Base-by-base conservation (phyloP, 2,329 filamentous ascomycete species). In the Lasiodiplodia theobromae region DNA sequence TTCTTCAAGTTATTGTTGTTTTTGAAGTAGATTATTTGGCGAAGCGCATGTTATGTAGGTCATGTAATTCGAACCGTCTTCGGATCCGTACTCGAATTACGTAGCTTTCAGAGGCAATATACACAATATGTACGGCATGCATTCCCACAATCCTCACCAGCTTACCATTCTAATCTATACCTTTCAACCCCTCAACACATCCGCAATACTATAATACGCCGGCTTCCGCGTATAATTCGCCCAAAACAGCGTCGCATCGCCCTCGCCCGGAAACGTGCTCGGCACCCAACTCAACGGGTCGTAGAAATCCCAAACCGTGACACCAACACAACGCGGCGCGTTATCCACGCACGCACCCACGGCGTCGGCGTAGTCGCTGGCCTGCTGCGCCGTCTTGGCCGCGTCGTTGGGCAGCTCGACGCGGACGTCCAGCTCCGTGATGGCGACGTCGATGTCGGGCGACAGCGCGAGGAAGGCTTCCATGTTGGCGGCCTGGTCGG, bases 371-470 rank as follows among this genome's bases (percentile, higher is more conserved):
- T 86, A 88, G 62, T 85, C 83, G 21, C 73, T 72, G 0, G 82
- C 82, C 77, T 89, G 87, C 31, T 81, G 80, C n/a, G 37, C 56
- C 18, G 76, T 74, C 21, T 82, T 80, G 1, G 79, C 73, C 1
- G 75, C 73, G 3, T 78, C 82, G 3, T 83, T 76, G 0, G 87
- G 86, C 14, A 88, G 75, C 5, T 74, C 75, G 1, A 75, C 74
- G 67, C 87, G 82, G 70, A 90, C 86, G 74, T 90, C 88, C 25
- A 90, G 79, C 79, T 90, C 88, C 1, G 88, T 90, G 74, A 88
- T 83, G 5, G 87, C 86, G 4, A 89, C 85, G 69, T 90, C 87
- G 4, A 88, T 2, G 51, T 23, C 1, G 0, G 18, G 77, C 5
- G 82, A 83, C 1, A 86, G 81, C 0, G 80, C 78, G 2, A 82